Percentiles rank a stretch among this genome's conserved stretches.
Evolutionary conservation across 75 land plant species (phyloP).

Genomic region (Sequoiadendron giganteum): DNA sequence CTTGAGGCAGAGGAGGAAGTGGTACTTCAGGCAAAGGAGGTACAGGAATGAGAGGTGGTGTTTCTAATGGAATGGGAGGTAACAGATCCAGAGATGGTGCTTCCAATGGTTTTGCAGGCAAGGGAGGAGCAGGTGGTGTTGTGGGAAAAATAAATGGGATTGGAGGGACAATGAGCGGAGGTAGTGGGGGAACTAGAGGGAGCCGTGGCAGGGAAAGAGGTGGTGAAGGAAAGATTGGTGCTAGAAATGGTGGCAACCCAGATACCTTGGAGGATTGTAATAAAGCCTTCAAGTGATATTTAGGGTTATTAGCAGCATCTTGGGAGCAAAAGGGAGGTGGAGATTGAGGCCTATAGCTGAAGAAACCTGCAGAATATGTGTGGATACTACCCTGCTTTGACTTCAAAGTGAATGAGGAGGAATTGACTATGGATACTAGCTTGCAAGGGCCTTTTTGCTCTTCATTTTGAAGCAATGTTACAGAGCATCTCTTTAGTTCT

Average conservation of each 20-base stretch:
- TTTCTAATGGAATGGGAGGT: too few species aligned
- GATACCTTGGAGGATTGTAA: background rate
- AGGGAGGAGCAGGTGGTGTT: too few species aligned
- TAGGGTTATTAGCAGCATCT: background rate
- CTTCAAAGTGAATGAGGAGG: conserved; percentile 41
- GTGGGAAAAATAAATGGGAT: too few species aligned
- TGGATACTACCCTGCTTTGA: conserved; percentile 33
- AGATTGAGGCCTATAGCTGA: conserved; percentile 50
- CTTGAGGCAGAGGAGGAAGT: background rate
- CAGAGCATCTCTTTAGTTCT: conserved; percentile 41
- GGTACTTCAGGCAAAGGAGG: too few species aligned
- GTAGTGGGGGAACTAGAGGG: too few species aligned
- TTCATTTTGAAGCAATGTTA: conserved; percentile 32
- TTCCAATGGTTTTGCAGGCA: too few species aligned
- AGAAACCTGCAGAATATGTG: conserved; percentile 56
- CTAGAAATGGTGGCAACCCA: background rate
- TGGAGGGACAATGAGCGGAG: background rate
- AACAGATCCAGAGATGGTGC: too few species aligned
- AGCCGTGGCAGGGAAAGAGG: too few species aligned
- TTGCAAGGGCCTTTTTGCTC: conserved; percentile 33
- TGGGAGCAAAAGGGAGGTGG: conserved; percentile 43
- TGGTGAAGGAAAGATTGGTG: background rate
- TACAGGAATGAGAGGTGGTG: background rate
- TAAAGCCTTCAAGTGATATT: background rate
- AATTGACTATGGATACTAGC: conserved; percentile 37